Percentiles rank a stretch among this genome's conserved stretches.
phyloP scores from a whole-genome alignment of 371 early-diverging fungal species.

The Syncephalastrum racemosum region DNA sequence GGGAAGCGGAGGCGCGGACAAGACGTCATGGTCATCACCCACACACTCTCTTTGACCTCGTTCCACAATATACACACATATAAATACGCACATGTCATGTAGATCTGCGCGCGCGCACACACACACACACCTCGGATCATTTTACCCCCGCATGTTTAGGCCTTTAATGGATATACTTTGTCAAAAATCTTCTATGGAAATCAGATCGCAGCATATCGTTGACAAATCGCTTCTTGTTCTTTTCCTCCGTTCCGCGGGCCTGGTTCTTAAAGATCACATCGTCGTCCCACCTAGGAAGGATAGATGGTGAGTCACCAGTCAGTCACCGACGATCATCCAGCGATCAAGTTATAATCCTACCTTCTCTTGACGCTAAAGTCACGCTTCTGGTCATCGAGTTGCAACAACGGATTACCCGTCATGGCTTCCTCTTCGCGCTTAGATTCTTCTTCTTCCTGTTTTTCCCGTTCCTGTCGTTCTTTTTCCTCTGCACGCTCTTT shows the following conservation, averaged over 20 bases:
- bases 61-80: too few relatives aligned
- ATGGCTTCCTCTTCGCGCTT: constrained; percentile 60
- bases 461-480: constrained; percentile 76
- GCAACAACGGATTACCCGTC: constrained; percentile 85
- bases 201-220: constrained; percentile 95
- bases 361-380: constrained; percentile 90
- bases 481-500: constrained; percentile 91
- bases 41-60: too few relatives aligned
- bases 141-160: too few relatives aligned
- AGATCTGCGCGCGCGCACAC: too few relatives aligned
- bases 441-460: constrained; percentile 51
- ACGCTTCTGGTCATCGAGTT: constrained; percentile 46
- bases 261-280: constrained; percentile 98
- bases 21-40: too few relatives aligned
- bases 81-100: too few relatives aligned
- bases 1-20: too few relatives aligned
- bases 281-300: constrained; percentile 82
- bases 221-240: constrained; percentile 90
- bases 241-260: constrained; percentile 82
- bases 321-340: constrained; percentile 6
- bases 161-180: constrained; percentile 77
- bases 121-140: too few relatives aligned
- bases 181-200: constrained; percentile 95
- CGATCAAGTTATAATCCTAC: constrained; percentile 24
- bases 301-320: constrained; percentile 1